Conservation (phyloP, 352 stramenopile species). For the Phytophthora fragariae region DNA sequence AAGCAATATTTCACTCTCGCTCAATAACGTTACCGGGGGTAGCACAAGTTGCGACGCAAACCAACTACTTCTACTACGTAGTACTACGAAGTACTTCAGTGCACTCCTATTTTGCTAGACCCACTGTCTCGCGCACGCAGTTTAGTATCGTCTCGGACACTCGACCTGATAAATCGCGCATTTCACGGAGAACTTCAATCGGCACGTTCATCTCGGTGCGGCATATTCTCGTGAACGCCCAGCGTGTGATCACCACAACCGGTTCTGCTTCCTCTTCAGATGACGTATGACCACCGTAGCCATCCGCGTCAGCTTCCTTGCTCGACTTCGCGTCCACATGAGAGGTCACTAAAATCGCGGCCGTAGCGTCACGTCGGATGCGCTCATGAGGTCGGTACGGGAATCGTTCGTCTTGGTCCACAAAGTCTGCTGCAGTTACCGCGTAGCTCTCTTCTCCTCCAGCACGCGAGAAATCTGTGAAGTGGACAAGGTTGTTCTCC, state of each 20-base stretch:
- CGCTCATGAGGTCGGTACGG: constrained; percentile 46
- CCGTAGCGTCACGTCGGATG: constrained; percentile 41
- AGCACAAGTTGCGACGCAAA: not conserved
- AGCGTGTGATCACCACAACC: constrained; percentile 44
- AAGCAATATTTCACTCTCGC: not conserved
- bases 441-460: constrained; percentile 19
- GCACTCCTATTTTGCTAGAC: constrained; percentile 11
- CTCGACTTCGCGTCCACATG: constrained; percentile 12
- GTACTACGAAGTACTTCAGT: too few relatives aligned
- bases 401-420: constrained; percentile 53
- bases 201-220: constrained; percentile 39
- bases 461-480: constrained; percentile 16
- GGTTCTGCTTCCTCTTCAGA: constrained; percentile 36
- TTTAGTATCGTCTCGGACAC: constrained; percentile 34
- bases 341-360: constrained; percentile 39
- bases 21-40: too few relatives aligned
- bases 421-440: constrained; percentile 31
- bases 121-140: constrained; percentile 29
- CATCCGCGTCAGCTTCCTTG: constrained; percentile 8
- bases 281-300: constrained; percentile 17
- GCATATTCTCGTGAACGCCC: constrained; percentile 43
- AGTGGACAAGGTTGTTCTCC: constrained; percentile 44
- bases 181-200: constrained; percentile 31
- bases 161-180: constrained; percentile 29
- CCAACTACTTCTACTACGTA: too few relatives aligned